Conservation (phyloP, 2,329 filamentous ascomycete genomes). For the Rhynchosporium graminicola region DNA sequence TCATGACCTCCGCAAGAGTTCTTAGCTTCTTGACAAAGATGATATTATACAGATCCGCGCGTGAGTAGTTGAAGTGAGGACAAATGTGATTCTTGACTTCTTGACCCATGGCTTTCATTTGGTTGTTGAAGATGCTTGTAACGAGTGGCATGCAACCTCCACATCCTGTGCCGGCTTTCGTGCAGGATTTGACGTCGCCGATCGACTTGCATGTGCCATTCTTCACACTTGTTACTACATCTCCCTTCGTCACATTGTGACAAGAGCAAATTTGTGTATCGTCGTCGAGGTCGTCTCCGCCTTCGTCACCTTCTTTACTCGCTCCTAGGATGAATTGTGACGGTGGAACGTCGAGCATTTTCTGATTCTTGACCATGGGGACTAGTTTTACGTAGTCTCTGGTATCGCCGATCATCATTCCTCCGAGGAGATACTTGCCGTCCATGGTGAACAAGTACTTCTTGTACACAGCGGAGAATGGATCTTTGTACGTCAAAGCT, state of each 20-base stretch:
- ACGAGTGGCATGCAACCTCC: conserved; percentile 89
- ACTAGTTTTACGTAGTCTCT: conserved; percentile 88
- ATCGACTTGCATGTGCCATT: conserved; percentile 79
- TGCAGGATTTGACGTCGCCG: conserved; percentile 82
- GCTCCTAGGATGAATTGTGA: conserved; percentile 82
- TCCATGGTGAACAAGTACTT: conserved; percentile 91
- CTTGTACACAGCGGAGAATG: conserved; percentile 86
- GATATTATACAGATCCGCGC: conserved; percentile 88
- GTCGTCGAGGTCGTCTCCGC: conserved; percentile 74
- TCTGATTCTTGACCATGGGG: conserved; percentile 82
- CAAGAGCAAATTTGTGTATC: conserved; percentile 91
- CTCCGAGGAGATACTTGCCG: conserved; percentile 87
- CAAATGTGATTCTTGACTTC: conserved; percentile 87
- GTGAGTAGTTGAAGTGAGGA: conserved; percentile 79
- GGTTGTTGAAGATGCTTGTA: conserved; percentile 85
- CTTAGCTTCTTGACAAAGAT: conserved; percentile 77
- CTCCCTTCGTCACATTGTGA: conserved; percentile 87
- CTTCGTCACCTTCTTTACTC: conserved; percentile 71
- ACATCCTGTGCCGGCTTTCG: conserved; percentile 88
- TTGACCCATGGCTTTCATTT: conserved; percentile 81
- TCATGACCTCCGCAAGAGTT: conserved; percentile 76
- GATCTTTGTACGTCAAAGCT: conserved; percentile 84
- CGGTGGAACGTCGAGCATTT: conserved; percentile 74
- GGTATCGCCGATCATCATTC: conserved; percentile 96
- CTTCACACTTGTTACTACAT: conserved; percentile 71